Evolutionary conservation across 768 basidiomycete genomes (phyloP).

Genomic region (Rossbeevera mucosa): DNA sequence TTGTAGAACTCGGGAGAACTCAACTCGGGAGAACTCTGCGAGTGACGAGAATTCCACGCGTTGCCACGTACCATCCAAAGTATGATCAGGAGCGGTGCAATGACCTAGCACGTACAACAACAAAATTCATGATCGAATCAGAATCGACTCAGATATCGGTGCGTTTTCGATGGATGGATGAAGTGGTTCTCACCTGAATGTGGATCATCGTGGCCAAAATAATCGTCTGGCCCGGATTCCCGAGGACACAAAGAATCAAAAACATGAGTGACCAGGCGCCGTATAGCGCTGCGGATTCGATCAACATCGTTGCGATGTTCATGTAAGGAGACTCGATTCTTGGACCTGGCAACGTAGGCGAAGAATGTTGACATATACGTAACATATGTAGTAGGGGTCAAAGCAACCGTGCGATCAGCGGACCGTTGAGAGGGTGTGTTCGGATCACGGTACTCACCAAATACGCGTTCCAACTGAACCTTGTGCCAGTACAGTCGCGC

Average conservation of each 20-base stretch:
- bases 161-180: background rate
- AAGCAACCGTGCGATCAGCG: background rate
- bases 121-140: background rate
- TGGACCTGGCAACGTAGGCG: constrained; percentile 7
- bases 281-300: constrained; percentile 25
- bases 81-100: constrained; percentile 25
- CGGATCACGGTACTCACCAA: constrained; percentile 17
- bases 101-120: constrained; percentile 10
- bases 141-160: no score
- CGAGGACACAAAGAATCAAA: constrained; percentile 15
- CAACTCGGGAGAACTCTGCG: background rate
- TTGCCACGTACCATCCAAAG: constrained; percentile 21
- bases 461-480: constrained; percentile 18
- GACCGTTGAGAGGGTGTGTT: background rate
- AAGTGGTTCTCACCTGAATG: constrained; percentile 17
- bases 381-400: background rate
- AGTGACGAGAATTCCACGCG: constrained; percentile 9
- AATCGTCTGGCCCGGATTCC: constrained; percentile 15
- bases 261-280: constrained; percentile 23
- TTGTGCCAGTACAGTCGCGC: constrained; percentile 25
- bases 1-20: no score
- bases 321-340: constrained; percentile 17
- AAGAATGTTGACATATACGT: background rate
- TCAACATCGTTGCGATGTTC: constrained; percentile 18
- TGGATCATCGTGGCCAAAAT: constrained; percentile 22